Evolutionary conservation across 2,329 filamentous ascomycete species (phyloP).

Genomic region (Dactylellina haptotyla): DNA sequence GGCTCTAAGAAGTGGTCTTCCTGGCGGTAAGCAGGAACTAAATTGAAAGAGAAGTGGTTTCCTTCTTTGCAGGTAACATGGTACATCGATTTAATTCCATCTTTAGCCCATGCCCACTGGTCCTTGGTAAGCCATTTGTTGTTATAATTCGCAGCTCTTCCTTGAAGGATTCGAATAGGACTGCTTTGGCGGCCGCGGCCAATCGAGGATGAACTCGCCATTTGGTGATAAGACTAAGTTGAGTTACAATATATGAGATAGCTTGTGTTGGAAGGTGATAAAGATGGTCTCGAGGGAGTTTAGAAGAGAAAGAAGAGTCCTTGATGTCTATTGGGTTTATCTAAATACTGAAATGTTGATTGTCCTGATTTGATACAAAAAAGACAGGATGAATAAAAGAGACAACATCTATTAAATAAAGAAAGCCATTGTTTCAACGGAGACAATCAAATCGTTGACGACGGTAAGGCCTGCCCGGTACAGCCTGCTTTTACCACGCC

Average conservation of each 20-base stretch:
- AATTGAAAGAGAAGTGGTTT: conserved; percentile 36
- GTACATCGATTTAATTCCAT: conserved; percentile 34
- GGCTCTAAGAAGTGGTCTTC: neutral
- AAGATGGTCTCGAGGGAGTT: neutral
- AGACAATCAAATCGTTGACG: neutral
- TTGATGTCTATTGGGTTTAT: neutral
- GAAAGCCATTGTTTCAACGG: conserved; percentile 33
- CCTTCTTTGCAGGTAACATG: conserved; percentile 40
- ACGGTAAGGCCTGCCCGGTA: conserved; percentile 14
- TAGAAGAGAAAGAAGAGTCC: neutral
- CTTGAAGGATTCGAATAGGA: conserved; percentile 23
- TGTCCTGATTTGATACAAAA: neutral
- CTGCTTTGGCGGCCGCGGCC: conserved; percentile 25
- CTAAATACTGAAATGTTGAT: conserved; percentile 1
- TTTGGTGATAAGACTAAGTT: conserved; percentile 1
- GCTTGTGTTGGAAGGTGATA: neutral
- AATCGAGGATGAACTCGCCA: conserved; percentile 25
- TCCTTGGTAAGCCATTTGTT: conserved; percentile 30
- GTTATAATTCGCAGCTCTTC: conserved; percentile 34
- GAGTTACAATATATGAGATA: neutral
- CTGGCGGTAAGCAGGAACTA: conserved; percentile 2
- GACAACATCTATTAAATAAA: conserved; percentile 37
- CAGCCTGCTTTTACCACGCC: conserved; percentile 36
- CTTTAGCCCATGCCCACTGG: conserved; percentile 34
- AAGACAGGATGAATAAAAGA: neutral